Evolutionary conservation across 495 filamentous ascomycete genomes (phyloP).

Genomic region (Podospora australis): DNA sequence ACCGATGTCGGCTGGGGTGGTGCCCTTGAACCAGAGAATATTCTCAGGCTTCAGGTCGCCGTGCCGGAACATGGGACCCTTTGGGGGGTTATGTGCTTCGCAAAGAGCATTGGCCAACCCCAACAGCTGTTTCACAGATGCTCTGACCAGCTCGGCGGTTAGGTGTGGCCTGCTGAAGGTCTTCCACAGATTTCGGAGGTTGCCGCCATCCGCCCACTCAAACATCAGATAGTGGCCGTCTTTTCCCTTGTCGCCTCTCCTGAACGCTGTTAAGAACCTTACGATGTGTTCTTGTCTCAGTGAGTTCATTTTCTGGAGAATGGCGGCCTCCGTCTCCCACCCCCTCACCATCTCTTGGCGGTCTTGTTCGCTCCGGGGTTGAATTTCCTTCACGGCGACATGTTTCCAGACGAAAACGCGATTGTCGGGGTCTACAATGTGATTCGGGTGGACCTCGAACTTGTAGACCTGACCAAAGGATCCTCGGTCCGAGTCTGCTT

Average conservation of each 20-base stretch:
- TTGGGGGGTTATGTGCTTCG: not conserved
- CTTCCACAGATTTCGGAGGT: slow-evolving; percentile 1
- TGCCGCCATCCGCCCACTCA: slow-evolving; percentile 5
- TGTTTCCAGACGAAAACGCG: not conserved
- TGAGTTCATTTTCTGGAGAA: slow-evolving; percentile 6
- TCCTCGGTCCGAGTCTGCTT: not conserved
- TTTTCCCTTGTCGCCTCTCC: not conserved
- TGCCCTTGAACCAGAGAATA: slow-evolving; percentile 12
- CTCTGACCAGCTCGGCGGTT: not conserved
- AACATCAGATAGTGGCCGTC: slow-evolving; percentile 5
- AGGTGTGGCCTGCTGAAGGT: not conserved
- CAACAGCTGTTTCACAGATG: not conserved
- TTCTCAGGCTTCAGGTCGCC: slow-evolving; percentile 20
- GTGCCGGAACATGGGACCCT: slow-evolving; percentile 2
- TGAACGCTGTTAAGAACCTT: slow-evolving; percentile 3
- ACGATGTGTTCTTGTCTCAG: slow-evolving; percentile 1
- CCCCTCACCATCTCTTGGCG: not conserved
- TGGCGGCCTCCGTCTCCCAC: not conserved
- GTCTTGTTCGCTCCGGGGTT: not conserved
- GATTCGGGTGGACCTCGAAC: slow-evolving; percentile 3
- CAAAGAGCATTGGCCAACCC: not conserved
- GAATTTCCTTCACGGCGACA: slow-evolving; percentile 1
- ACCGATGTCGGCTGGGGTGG: slow-evolving; percentile 2
- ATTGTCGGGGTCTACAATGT: not conserved
- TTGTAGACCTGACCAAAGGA: slow-evolving; percentile 4